Evolutionary conservation across 75 land plant genomes (phyloP), one percentile per base, ranked within the genome.

Genomic region (Selaginella moellendorffii): DNA sequence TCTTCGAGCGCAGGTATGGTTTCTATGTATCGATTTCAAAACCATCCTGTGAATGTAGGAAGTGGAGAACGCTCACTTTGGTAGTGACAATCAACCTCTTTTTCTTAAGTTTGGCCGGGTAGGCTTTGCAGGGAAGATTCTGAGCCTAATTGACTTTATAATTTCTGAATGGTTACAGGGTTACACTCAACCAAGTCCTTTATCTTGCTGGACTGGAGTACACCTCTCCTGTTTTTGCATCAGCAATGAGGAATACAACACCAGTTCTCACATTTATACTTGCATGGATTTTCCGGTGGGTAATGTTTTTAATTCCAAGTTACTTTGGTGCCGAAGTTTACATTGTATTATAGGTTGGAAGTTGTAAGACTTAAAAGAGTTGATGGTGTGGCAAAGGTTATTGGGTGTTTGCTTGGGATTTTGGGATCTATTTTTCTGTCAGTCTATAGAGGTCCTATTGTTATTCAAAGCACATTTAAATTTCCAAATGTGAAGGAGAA

Each of bases 171-270:
- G 14, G 14, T 5, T 31, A 51, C 77, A 82, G 81, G 66, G 67
- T 74, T 19, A 58, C 71, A 26, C 56, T 76, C 52, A 73, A 76
- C 14, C 66, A 74, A 0, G 71, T 76, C 30, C 66, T 67, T 66
- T 82, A 76, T 64, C 71, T 79, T 28, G 77, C 79, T 51, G 74
- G 85, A 66, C 65, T 82, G 65, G 65, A 62, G 21, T 79, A 69
- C 62, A 82, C 85, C 2, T 82, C 81, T 30, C 72, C 79, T 14
- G 71, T 78, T 24, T 79, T 79, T 23, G 52, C 74, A 1, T 53
- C 85, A 26, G 74, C 85, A 24, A 69, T 79, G 77, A 69, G 71
- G 31, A 76, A 82, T 72, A 79, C 76, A 9, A 69, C 78, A 2
- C 66, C 84, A 19, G 53, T 73, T 19, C 0, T 82, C 27, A 75